phyloP scores from a whole-genome alignment of 257 asterid species.

The Solanum stenotomum region DNA sequence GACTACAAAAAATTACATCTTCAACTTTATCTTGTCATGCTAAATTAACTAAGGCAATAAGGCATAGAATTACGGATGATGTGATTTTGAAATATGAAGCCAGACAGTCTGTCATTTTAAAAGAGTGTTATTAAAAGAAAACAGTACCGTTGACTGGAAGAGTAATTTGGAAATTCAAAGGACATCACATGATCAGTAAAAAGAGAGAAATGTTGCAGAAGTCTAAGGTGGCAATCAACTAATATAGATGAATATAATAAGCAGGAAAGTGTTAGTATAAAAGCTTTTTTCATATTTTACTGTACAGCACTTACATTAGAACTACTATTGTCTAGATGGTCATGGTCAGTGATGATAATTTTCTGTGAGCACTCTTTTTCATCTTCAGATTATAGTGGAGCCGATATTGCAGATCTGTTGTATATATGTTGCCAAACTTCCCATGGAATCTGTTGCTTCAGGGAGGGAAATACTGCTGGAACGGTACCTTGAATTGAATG shows the following conservation, averaged over 20 bases:
- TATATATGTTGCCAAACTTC: background rate
- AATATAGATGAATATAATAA: background rate
- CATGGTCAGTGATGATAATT: background rate
- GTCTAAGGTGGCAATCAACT: background rate
- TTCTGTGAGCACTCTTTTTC: background rate
- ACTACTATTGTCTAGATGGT: background rate
- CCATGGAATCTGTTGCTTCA: background rate
- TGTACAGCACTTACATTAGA: background rate
- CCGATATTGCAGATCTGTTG: background rate
- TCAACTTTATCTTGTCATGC: background rate
- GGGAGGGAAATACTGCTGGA: background rate
- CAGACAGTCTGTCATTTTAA: background rate
- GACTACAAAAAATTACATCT: background rate
- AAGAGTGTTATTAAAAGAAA: background rate
- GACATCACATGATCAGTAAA: background rate
- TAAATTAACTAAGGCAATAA: background rate
- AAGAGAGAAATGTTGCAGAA: background rate
- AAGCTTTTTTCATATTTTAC: background rate
- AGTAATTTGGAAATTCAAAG: background rate
- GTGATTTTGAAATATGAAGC: background rate
- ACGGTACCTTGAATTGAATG: background rate
- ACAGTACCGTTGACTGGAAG: background rate
- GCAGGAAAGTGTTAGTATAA: background rate
- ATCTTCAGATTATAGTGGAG: background rate
- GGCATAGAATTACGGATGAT: background rate